Conservation (phyloP, 345 rosid species). For the Carallia brachiata region DNA sequence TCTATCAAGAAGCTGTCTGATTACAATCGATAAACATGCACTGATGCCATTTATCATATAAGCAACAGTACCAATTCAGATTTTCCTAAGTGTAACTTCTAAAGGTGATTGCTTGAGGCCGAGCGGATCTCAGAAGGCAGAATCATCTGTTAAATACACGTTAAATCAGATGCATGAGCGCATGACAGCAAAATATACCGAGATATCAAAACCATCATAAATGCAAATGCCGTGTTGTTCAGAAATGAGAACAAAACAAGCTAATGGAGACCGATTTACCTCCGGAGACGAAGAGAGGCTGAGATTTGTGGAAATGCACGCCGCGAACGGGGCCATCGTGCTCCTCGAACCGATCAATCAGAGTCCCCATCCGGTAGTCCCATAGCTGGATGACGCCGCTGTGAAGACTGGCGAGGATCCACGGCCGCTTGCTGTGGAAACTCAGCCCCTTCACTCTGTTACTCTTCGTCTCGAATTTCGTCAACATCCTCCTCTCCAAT, state of each 20-base stretch:
- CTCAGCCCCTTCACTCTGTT: conserved; percentile 95
- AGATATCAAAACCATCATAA: too few relatives aligned
- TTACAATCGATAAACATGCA: too few relatives aligned
- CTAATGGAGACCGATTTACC: conserved; percentile 34
- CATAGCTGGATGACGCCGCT: conserved; percentile 99
- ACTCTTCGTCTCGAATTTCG: conserved; percentile 98
- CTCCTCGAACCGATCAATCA: conserved; percentile 90
- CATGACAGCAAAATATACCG: too few relatives aligned
- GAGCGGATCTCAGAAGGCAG: too few relatives aligned
- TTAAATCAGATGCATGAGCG: too few relatives aligned
- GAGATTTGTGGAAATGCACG: conserved; percentile 88
- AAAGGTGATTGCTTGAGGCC: too few relatives aligned
- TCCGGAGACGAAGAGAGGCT: conserved; percentile 93
- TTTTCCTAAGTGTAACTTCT: too few relatives aligned
- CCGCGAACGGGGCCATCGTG: conserved; percentile 99
- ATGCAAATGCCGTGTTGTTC: not conserved
- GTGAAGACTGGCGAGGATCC: conserved; percentile 98
- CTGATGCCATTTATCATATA: too few relatives aligned
- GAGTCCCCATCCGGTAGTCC: conserved; percentile 98
- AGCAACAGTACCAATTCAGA: too few relatives aligned
- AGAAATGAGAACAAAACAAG: not conserved
- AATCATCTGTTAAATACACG: too few relatives aligned
- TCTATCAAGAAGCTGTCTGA: too few relatives aligned
- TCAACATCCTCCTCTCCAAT: conserved; percentile 58
- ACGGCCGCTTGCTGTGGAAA: conserved; percentile 92